Conservation (phyloP, 176 grass and related monocot genomes). For the Carex scoparia region DNA sequence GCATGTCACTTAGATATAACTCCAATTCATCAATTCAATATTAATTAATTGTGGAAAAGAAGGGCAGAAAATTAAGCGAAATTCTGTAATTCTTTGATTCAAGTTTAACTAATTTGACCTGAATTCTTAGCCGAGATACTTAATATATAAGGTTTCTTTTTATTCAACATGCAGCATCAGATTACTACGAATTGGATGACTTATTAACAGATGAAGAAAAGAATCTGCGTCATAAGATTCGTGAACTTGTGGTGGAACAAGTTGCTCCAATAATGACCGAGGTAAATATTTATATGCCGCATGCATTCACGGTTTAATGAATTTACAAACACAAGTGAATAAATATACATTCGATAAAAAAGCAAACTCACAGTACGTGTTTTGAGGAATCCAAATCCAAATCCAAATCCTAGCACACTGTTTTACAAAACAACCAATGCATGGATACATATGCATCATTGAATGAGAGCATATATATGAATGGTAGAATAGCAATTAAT, state of each 20-base stretch:
- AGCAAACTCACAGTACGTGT: not conserved
- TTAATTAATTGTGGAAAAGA: not conserved
- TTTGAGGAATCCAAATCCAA: not conserved
- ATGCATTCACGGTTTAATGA: not conserved
- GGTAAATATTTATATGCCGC: not conserved
- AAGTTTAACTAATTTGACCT: not conserved
- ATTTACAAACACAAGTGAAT: not conserved
- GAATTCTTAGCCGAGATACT: not conserved
- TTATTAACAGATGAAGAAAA: conserved; percentile 42
- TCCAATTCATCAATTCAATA: not conserved
- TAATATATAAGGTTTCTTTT: not conserved
- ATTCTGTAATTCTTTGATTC: not conserved
- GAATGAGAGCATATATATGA: not conserved
- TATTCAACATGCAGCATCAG: conserved; percentile 23
- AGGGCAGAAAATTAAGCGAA: not conserved
- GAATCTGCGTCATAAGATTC: conserved; percentile 30
- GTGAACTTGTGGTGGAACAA: conserved; percentile 53
- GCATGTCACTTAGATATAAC: not conserved
- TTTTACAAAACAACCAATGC: not conserved
- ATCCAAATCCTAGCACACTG: not conserved
- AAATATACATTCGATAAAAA: not conserved
- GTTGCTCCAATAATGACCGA: conserved; percentile 47
- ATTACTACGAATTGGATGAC: conserved; percentile 60
- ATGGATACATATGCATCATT: not conserved
- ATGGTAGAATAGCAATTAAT: too few species aligned